Conservation (phyloP, 305 asterid species). For the Fraxinus floribunda region DNA sequence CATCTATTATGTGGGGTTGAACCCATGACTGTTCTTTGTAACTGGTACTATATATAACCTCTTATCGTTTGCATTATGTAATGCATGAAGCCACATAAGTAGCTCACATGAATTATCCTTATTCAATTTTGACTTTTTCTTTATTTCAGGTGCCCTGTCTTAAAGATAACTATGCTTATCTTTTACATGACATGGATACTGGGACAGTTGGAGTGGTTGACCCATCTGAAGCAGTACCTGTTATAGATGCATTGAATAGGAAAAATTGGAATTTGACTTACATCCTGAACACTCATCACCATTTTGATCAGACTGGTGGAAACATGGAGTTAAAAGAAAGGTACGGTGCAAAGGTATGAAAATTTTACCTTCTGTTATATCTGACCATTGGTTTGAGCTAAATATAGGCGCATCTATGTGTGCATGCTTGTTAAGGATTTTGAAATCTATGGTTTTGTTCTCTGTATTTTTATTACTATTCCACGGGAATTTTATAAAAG, state of each 20-base stretch:
- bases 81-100: neutral
- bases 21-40: neutral
- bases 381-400: conserved; percentile 16
- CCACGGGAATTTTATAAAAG: neutral
- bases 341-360: conserved; percentile 96
- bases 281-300: conserved; percentile 93
- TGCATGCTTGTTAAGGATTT: neutral
- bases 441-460: neutral
- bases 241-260: conserved; percentile 67
- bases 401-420: conserved; percentile 7
- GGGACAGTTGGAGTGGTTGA: conserved; percentile 64
- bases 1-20: neutral
- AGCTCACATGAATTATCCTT: conserved; percentile 2
- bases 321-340: conserved; percentile 86
- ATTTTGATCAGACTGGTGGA: conserved; percentile 96
- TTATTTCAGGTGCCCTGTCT: conserved; percentile 46
- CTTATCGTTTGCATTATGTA: neutral
- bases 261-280: conserved; percentile 80
- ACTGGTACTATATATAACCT: neutral
- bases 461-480: neutral
- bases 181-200: conserved; percentile 49
- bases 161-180: conserved; percentile 50
- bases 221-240: conserved; percentile 55
- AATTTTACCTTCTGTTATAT: conserved; percentile 30
- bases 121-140: neutral